Evolutionary conservation across 257 asterid species (phyloP).

Genomic region (Przewalskia tangutica): DNA sequence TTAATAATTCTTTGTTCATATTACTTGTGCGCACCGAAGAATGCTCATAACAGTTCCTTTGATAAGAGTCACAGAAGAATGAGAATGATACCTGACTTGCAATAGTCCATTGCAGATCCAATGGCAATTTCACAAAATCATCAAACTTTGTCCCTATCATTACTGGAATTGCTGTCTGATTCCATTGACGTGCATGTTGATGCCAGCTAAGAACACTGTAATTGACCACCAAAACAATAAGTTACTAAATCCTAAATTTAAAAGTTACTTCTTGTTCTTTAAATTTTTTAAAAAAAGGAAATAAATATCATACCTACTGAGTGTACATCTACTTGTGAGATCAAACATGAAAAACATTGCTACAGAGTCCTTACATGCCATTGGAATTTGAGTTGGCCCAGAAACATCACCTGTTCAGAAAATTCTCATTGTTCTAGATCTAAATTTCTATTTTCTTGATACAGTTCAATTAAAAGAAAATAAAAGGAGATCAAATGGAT

Average conservation of each 20-base stretch:
- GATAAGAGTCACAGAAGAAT: not conserved
- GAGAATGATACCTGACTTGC: slow-evolving; percentile 57
- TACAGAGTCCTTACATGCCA: slow-evolving; percentile 61
- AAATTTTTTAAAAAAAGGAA: too few relatives aligned
- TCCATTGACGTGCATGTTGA: slow-evolving; percentile 65
- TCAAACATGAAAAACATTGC: slow-evolving; percentile 82
- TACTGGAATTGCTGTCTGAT: slow-evolving; percentile 78
- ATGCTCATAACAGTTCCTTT: too few relatives aligned
- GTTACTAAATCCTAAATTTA: not conserved
- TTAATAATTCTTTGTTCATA: too few relatives aligned
- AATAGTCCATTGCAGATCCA: slow-evolving; percentile 75
- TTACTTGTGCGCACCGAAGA: too few relatives aligned
- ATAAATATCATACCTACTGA: slow-evolving; percentile 41
- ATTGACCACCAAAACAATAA: not conserved
- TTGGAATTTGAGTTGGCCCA: slow-evolving; percentile 33
- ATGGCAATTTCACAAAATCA: slow-evolving; percentile 71
- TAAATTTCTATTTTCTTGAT: not conserved
- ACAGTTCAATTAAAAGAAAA: not conserved
- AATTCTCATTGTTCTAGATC: not conserved
- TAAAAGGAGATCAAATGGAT: not conserved
- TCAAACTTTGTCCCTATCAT: slow-evolving; percentile 84
- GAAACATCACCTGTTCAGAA: slow-evolving; percentile 38
- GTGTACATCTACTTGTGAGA: slow-evolving; percentile 70
- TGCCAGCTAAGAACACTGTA: slow-evolving; percentile 66
- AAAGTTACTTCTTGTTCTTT: too few relatives aligned